These are phyloP conservation scores for Globisporangium ultimum DNA, from an alignment of 352 stramenopile species.

Conservation along the genomic window DNA sequence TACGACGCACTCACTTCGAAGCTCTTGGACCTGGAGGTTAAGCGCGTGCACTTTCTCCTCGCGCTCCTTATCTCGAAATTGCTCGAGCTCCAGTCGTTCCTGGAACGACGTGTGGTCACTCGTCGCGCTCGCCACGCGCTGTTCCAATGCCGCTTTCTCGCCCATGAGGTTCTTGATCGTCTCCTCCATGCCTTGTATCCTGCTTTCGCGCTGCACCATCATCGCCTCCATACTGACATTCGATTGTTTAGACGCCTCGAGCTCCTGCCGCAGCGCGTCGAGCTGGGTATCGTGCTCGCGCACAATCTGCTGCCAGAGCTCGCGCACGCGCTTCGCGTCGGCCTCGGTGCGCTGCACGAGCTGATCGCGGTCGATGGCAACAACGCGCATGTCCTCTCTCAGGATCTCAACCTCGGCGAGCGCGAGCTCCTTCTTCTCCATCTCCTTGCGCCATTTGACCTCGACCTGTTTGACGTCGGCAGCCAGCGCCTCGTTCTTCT, in stretches of 20 bases:
- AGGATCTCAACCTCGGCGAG: constrained; percentile 43
- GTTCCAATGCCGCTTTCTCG: constrained; percentile 42
- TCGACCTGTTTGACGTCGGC: constrained; percentile 51
- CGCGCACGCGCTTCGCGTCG: constrained; percentile 65
- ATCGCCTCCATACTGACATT: constrained; percentile 21
- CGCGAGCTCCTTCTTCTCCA: constrained; percentile 56
- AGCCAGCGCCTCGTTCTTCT: constrained; percentile 50
- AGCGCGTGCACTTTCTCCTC: constrained; percentile 29
- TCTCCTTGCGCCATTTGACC: constrained; percentile 57
- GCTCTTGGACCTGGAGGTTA: constrained; percentile 38
- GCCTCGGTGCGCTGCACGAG: constrained; percentile 68
- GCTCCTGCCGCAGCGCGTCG: constrained; percentile 34
- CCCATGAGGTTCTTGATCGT: constrained; percentile 22
- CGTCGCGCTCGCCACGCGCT: constrained; percentile 27
- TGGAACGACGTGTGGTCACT: constrained; percentile 29
- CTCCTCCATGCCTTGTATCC: constrained; percentile 34
- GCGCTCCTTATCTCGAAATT: constrained; percentile 28
- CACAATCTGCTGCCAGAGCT: constrained; percentile 77
- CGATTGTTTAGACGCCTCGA: constrained; percentile 29
- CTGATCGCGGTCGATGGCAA: constrained; percentile 48
- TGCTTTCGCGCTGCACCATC: constrained; percentile 20
- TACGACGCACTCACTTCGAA: constrained; percentile 33
- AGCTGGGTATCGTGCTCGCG: constrained; percentile 63
- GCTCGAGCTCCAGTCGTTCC: constrained; percentile 35
- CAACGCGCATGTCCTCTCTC: constrained; percentile 37